Evolutionary conservation across 306 rosid genomes (phyloP).

Genomic region (Phaseolus lunatus): DNA sequence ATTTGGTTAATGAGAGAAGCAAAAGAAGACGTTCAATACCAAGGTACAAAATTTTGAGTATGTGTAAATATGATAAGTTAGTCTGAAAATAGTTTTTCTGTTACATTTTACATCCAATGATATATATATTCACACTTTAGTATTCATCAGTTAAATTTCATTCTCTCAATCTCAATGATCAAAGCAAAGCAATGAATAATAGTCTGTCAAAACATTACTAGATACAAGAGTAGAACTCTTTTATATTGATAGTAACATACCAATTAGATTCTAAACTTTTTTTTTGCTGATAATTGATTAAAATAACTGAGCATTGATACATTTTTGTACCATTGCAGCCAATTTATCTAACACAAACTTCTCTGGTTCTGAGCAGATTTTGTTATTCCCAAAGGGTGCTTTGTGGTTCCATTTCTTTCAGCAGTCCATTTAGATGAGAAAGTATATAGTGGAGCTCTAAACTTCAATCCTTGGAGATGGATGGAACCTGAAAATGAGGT

Average conservation of each 20-base stretch:
- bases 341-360: not conserved
- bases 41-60: constrained; percentile 56
- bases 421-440: constrained; percentile 93
- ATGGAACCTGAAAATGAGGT: constrained; percentile 83
- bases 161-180: too few species aligned
- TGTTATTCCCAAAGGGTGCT: constrained; percentile 85
- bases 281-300: too few species aligned
- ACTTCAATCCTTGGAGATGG: constrained; percentile 98
- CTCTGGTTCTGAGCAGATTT: constrained; percentile 60
- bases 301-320: not conserved
- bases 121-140: not conserved
- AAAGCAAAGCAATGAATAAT: too few species aligned
- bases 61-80: not conserved
- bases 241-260: too few species aligned
- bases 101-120: not conserved
- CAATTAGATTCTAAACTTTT: too few species aligned
- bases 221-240: too few species aligned
- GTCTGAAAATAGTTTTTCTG: not conserved
- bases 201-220: not conserved
- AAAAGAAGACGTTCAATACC: constrained; percentile 78
- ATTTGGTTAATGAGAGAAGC: constrained; percentile 97
- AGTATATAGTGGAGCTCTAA: constrained; percentile 66
- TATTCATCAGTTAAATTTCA: too few species aligned
- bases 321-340: not conserved
- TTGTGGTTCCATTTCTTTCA: constrained; percentile 94